These are phyloP conservation scores for Hypholoma fasciculare DNA, from an alignment of 768 basidiomycete species.

Conservation along the genomic window DNA sequence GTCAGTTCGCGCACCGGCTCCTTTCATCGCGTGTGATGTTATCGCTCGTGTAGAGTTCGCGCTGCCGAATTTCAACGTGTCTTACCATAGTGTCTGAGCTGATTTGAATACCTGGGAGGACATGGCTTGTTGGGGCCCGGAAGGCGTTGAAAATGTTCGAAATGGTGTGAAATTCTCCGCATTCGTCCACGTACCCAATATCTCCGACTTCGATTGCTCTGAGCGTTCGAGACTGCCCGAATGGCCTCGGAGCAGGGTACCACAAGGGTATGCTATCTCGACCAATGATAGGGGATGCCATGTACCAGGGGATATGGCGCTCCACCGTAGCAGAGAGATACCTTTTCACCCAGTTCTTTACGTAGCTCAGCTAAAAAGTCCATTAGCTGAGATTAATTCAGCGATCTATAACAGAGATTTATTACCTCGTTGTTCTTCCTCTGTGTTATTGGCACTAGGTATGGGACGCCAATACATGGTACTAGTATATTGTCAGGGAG, in stretches of 20 bases:
- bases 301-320: neutral
- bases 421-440: neutral
- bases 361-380: neutral
- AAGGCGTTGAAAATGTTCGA: constrained; percentile 7
- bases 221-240: neutral
- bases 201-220: constrained; percentile 7
- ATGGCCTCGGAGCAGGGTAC: neutral
- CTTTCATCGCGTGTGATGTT: neutral
- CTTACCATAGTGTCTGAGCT: neutral
- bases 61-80: neutral
- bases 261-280: constrained; percentile 1
- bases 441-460: neutral
- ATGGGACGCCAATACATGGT: neutral
- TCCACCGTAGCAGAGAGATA: neutral
- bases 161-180: constrained; percentile 1
- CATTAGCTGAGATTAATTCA: too few species aligned
- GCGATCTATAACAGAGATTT: too few species aligned
- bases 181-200: constrained; percentile 5
- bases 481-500: too few species aligned
- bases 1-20: neutral
- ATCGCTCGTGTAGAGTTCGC: neutral
- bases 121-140: neutral
- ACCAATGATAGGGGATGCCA: constrained; percentile 1
- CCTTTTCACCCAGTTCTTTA: neutral
- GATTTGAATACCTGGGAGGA: neutral